These are phyloP conservation scores for Diaporthe ampelina DNA, from an alignment of 2,329 filamentous ascomycete genomes.

Conservation along the genomic window DNA sequence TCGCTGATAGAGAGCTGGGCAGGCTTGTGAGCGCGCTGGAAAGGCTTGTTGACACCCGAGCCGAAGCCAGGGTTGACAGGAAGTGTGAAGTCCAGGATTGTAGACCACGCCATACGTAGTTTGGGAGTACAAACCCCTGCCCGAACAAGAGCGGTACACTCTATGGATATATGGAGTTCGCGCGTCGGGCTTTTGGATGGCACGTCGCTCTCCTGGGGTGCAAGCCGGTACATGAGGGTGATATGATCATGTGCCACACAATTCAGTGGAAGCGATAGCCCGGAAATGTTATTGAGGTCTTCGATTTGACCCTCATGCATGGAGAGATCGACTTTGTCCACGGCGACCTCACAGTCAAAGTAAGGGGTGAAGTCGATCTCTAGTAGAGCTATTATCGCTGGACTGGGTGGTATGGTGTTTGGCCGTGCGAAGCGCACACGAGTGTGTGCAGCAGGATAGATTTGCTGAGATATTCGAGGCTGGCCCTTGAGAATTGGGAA, in stretches of 20 bases:
- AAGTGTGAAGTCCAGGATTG: slow-evolving; percentile 76
- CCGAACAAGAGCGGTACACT: slow-evolving; percentile 69
- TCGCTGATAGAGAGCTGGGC: slow-evolving; percentile 75
- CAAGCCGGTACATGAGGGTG: slow-evolving; percentile 79
- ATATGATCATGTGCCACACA: slow-evolving; percentile 82
- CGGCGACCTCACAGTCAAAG: slow-evolving; percentile 74
- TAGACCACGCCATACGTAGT: slow-evolving; percentile 77
- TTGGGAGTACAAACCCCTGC: slow-evolving; percentile 71
- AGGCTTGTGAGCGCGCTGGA: slow-evolving; percentile 73
- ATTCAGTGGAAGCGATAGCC: slow-evolving; percentile 67
- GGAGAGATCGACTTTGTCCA: slow-evolving; percentile 71
- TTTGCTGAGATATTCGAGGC: slow-evolving; percentile 72
- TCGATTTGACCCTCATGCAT: slow-evolving; percentile 72
- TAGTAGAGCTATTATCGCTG: slow-evolving; percentile 77
- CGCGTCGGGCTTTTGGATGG: slow-evolving; percentile 61
- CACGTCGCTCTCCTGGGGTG: slow-evolving; percentile 63
- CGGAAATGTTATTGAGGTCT: slow-evolving; percentile 66
- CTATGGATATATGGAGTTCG: slow-evolving; percentile 72
- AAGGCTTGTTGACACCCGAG: slow-evolving; percentile 64
- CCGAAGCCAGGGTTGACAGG: slow-evolving; percentile 76
- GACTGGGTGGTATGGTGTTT: slow-evolving; percentile 68
- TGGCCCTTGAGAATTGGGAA: slow-evolving; percentile 75
- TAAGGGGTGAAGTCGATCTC: slow-evolving; percentile 82
- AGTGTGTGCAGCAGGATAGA: slow-evolving; percentile 79
- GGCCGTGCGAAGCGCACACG: slow-evolving; percentile 80